Evolutionary conservation across 1,284 basidiomycete genomes (phyloP).

Genomic region (Sanguinoderma infundibulare): DNA sequence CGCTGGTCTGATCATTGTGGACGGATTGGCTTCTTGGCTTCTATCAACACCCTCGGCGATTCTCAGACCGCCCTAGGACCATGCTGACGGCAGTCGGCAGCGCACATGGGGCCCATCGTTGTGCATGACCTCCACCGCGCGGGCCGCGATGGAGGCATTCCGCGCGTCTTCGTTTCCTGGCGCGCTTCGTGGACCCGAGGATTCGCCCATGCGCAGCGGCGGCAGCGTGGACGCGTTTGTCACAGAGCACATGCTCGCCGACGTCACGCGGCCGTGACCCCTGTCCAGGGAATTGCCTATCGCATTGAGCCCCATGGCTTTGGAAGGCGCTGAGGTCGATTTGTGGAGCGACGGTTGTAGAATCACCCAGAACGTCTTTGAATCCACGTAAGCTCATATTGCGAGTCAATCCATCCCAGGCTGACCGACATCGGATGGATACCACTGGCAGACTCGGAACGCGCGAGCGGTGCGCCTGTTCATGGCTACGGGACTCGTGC

Average conservation of each 20-base stretch:
- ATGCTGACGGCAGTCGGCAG: background rate
- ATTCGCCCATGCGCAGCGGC: no score
- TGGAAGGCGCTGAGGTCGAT: no score
- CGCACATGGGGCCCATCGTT: background rate
- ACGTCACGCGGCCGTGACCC: background rate
- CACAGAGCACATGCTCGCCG: background rate
- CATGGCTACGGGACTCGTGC: no score
- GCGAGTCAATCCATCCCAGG: no score
- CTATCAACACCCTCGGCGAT: background rate
- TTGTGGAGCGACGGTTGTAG: no score
- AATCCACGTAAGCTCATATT: no score
- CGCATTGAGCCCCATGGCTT: no score
- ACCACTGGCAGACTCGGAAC: no score
- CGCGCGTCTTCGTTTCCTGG: background rate
- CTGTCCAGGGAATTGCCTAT: no score
- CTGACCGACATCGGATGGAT: no score
- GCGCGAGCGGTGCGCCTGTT: no score
- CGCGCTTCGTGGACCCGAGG: background rate
- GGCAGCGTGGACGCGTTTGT: background rate
- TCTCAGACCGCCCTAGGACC: background rate
- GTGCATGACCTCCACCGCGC: background rate
- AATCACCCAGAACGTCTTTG: no score
- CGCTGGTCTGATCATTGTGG: background rate
- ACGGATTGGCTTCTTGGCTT: background rate
- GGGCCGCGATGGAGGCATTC: background rate